phyloP scores from a whole-genome alignment of 208 protist genomes.

The Naegleria fowleri region DNA sequence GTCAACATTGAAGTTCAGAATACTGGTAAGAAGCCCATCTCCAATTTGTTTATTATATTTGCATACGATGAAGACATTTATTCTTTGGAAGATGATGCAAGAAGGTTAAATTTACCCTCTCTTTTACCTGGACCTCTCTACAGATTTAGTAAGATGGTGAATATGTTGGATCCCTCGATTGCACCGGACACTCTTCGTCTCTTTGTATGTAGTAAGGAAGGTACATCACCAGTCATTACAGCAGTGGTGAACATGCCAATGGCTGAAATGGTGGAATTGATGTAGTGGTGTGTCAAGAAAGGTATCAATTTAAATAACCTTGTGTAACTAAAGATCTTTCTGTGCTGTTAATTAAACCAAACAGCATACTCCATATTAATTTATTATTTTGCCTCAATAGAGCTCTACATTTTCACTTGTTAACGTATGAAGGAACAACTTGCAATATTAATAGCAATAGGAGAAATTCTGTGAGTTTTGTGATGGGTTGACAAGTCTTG shows the following conservation, averaged over 20 bases:
- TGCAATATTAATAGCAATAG: no score
- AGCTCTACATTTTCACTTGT: no score
- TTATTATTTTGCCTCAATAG: no score
- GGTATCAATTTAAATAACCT: no score
- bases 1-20: constrained; percentile 72
- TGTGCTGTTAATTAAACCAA: no score
- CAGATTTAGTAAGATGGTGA: background rate
- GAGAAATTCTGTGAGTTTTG: no score
- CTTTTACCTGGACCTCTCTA: background rate
- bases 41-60: background rate
- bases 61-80: background rate
- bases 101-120: background rate
- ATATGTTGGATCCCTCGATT: background rate
- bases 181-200: background rate
- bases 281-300: no score
- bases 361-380: no score
- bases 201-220: background rate
- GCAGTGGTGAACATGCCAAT: constrained; percentile 13
- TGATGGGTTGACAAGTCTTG: no score
- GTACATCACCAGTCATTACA: background rate
- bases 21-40: constrained; percentile 40
- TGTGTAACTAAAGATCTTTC: no score
- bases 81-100: background rate
- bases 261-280: background rate
- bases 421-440: no score